These are phyloP conservation scores for Lachnellula occidentalis DNA, from an alignment of 2,329 filamentous ascomycete species.

Conservation along the genomic window DNA sequence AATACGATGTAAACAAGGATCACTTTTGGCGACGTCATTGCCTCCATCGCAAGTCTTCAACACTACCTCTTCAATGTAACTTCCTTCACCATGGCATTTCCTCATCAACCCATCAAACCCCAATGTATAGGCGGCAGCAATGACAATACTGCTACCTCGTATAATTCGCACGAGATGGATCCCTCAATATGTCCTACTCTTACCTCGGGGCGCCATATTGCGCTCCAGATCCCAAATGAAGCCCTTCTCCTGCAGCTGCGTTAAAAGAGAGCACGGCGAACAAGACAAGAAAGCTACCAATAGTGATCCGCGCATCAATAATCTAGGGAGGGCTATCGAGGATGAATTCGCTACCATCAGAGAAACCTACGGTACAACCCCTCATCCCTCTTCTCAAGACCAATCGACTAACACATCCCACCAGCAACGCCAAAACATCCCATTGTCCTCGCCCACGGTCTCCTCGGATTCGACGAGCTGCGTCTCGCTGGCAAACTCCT, in stretches of 20 bases:
- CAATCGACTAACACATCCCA: constrained; percentile 2
- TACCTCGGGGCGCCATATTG: not conserved
- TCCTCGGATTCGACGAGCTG: constrained; percentile 58
- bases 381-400: not conserved
- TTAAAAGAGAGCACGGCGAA: not conserved
- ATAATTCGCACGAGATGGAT: constrained; percentile 24
- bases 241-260: not conserved
- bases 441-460: constrained; percentile 60
- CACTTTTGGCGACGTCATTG: constrained; percentile 23
- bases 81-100: constrained; percentile 11
- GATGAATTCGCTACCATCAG: constrained; percentile 58
- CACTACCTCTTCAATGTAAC: constrained; percentile 12
- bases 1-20: constrained; percentile 10
- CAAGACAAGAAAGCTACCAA: constrained; percentile 10
- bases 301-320: constrained; percentile 43
- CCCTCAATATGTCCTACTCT: constrained; percentile 13
- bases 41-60: constrained; percentile 10
- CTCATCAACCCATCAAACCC: constrained; percentile 11
- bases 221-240: not conserved
- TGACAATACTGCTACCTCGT: constrained; percentile 26
- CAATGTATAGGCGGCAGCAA: constrained; percentile 23
- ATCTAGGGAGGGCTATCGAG: constrained; percentile 47
- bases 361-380: constrained; percentile 46
- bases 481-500: constrained; percentile 43
- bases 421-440: constrained; percentile 51